Conservation (phyloP, 192 early-diverging fungal genomes). For the Backusella tuberculispora region DNA sequence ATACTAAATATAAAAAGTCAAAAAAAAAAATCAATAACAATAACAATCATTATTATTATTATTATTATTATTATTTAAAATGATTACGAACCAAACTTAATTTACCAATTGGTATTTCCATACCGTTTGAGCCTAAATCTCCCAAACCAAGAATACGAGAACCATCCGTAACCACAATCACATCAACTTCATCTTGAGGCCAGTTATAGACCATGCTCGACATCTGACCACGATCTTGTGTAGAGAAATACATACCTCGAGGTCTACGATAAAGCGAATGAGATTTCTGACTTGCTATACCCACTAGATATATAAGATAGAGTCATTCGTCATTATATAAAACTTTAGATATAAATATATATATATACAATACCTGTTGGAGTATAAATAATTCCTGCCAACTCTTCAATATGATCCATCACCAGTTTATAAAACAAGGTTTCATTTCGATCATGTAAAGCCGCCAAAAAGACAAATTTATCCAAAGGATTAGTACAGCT, state of each 20-base stretch:
- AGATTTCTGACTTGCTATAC: constrained; percentile 47
- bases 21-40: not conserved
- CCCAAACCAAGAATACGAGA: constrained; percentile 91
- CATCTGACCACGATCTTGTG: constrained; percentile 73
- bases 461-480: constrained; percentile 84
- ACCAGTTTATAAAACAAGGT: constrained; percentile 85
- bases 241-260: constrained; percentile 54
- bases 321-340: too few relatives aligned
- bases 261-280: constrained; percentile 55
- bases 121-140: constrained; percentile 91
- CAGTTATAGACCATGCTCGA: constrained; percentile 82
- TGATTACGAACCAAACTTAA: constrained; percentile 64
- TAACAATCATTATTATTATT: too few relatives aligned
- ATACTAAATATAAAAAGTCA: constrained; percentile 22
- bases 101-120: constrained; percentile 95
- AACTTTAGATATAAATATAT: not conserved
- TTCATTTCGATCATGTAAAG: constrained; percentile 78
- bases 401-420: constrained; percentile 72
- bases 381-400: constrained; percentile 44
- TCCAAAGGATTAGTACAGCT: constrained; percentile 62
- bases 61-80: not conserved
- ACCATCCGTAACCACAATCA: constrained; percentile 91
- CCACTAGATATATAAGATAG: constrained; percentile 36
- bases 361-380: constrained; percentile 34
- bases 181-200: constrained; percentile 55